A percentile compares a stretch with the other conserved stretches of the same genome.
These are phyloP conservation scores for Pythium aquatile DNA, from an alignment of 352 stramenopile genomes.

Conservation along the genomic window DNA sequence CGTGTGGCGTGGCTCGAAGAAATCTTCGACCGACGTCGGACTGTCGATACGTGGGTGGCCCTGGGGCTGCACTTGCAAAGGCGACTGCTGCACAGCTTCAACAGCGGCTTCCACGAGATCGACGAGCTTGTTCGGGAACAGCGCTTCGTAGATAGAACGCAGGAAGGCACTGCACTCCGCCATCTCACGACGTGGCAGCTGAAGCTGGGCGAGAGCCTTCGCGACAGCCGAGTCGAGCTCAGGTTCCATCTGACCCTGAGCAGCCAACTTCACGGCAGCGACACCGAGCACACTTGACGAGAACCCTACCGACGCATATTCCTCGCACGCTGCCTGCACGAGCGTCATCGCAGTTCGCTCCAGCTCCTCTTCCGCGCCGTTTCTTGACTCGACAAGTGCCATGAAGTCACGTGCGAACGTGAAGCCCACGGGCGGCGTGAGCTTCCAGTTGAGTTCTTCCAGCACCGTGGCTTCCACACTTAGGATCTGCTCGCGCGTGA, in stretches of 20 bases:
- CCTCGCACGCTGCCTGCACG: constrained; percentile 22
- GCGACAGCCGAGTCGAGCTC: constrained; percentile 7
- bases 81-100: not conserved
- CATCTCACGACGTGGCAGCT: constrained; percentile 12
- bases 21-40: constrained; percentile 24
- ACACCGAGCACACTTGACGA: constrained; percentile 15
- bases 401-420: constrained; percentile 68
- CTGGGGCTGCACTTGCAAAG: constrained; percentile 9
- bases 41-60: constrained; percentile 18
- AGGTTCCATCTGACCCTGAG: constrained; percentile 12
- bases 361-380: constrained; percentile 16
- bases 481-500: constrained; percentile 57
- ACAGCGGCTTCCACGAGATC: constrained; percentile 5
- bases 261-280: constrained; percentile 19
- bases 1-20: constrained; percentile 20
- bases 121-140: constrained; percentile 16
- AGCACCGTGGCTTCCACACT: constrained; percentile 58
- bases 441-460: constrained; percentile 53
- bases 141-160: constrained; percentile 14
- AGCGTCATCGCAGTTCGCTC: constrained; percentile 20
- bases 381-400: constrained; percentile 29
- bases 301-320: constrained; percentile 19
- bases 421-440: constrained; percentile 64
- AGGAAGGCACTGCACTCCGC: constrained; percentile 14
- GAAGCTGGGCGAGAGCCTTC: constrained; percentile 14